These are phyloP conservation scores for Zygnema cylindricum DNA, from an alignment of 139 green algal species.

Conservation along the genomic window DNA sequence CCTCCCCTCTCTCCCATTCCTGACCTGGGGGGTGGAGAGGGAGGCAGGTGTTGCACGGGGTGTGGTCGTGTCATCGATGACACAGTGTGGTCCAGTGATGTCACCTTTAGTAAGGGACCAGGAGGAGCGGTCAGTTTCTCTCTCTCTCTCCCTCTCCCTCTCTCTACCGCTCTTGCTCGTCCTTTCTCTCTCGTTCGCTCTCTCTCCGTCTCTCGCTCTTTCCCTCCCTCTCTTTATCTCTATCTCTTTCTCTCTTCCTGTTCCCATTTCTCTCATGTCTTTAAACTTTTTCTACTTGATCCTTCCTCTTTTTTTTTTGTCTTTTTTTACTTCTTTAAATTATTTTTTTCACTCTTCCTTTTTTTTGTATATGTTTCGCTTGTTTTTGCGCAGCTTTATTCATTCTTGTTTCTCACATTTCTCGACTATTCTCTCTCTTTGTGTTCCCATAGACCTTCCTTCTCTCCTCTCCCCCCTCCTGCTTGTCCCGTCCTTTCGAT, in stretches of 20 bases:
- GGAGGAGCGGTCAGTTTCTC: constrained; percentile 33
- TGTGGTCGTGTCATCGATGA: constrained; percentile 93
- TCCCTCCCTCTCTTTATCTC: not conserved
- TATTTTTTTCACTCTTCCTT: not conserved
- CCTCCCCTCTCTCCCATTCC: not conserved
- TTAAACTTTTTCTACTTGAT: not conserved
- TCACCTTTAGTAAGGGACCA: constrained; percentile 82
- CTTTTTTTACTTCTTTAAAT: not conserved
- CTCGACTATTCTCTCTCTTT: not conserved
- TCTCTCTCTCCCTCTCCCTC: not conserved
- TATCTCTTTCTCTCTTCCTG: not conserved
- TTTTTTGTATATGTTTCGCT: constrained; percentile 1
- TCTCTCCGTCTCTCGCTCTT: constrained; percentile 1
- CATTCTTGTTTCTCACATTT: not conserved
- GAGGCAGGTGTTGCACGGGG: constrained; percentile 78
- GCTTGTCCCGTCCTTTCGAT: not conserved
- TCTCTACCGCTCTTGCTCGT: not conserved
- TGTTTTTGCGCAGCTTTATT: not conserved
- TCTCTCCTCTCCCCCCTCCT: not conserved
- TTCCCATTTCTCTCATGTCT: not conserved
- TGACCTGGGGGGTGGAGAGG: too few relatives aligned
- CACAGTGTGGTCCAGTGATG: constrained; percentile 80
- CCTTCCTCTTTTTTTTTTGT: constrained; percentile 1
- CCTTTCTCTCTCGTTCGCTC: not conserved
- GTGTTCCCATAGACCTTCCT: not conserved